Evolutionary conservation across 306 rosid genomes (phyloP).

Genomic region (Trifolium subterraneum): DNA sequence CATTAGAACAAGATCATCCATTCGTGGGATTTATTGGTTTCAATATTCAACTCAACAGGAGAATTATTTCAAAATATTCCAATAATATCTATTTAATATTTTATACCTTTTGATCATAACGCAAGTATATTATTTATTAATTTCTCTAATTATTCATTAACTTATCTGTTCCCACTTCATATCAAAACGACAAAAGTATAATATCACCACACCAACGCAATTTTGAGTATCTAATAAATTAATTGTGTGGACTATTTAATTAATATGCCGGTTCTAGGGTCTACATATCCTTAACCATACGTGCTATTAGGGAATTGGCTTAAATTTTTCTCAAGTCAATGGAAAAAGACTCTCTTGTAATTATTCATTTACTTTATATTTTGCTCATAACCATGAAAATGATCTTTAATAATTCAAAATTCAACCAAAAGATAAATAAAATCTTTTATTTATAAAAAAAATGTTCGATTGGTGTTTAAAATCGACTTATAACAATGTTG

Average conservation of each 20-base stretch:
- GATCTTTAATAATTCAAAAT: too few species aligned
- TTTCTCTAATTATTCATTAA: constrained; percentile 39
- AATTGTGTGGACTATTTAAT: constrained; percentile 33
- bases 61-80: constrained; percentile 17
- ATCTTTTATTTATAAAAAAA: too few species aligned
- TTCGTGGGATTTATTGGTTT: constrained; percentile 37
- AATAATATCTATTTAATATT: neutral
- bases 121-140: neutral
- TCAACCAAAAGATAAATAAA: too few species aligned
- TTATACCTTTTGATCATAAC: constrained; percentile 36
- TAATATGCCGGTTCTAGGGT: constrained; percentile 38
- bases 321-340: constrained; percentile 33
- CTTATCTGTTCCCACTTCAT: constrained; percentile 34
- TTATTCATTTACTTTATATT: constrained; percentile 6
- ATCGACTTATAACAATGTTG: too few species aligned
- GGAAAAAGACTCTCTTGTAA: constrained; percentile 35
- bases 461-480: too few species aligned
- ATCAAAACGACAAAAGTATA: constrained; percentile 38
- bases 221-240: constrained; percentile 26
- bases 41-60: constrained; percentile 32
- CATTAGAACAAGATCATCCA: constrained; percentile 23
- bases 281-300: constrained; percentile 25
- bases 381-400: too few species aligned
- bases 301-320: constrained; percentile 41
- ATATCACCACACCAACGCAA: constrained; percentile 24